Evolutionary conservation across 2,329 filamentous ascomycete genomes (phyloP), one percentile per base, ranked within the genome.

Genomic region (Botryotinia calthae): DNA sequence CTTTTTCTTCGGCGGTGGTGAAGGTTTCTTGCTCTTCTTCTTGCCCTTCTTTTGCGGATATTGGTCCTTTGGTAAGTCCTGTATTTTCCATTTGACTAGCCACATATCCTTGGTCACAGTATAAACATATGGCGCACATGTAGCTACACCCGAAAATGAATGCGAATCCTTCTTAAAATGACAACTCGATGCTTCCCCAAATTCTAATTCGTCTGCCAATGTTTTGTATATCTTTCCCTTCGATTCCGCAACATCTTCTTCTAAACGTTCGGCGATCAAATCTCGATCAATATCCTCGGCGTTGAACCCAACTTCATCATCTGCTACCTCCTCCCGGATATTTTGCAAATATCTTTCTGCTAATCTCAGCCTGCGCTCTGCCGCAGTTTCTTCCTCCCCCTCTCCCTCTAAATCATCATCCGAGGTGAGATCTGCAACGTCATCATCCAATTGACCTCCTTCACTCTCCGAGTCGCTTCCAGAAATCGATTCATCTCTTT

Each of bases 321-420:
- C 91, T 76, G 64, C 62, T 61, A 94, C 90, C 77, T 97, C 92
- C 79, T 92, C 88, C 79, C 92, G 90, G 75, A 98, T 90, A 81
- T 97, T 97, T 71, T 97, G 92, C 71, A 99, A 87, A 82, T 99
- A 98, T 79, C 93, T 90, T 84, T 98, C 94, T 44, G 96, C 96
- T 42, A 99, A 87, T 76, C 93, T 90, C 79, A 97, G 84, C 78
- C 96, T 88, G 82, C 93, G 91, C 81, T 98, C 94, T 51, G 94
- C 95, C 1, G 92, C 94, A 34, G 96, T 98, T 84, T 98, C 95
- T 76, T 89, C 89, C 75, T 94, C 77, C 4, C 68, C 75, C 68
- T 75, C 76, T n/a, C 89, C 89, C n/a, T 91, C 92, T 1, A 91
- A 93, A 48, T 86, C 87, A 40, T 88, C 89, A 51, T 82, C 82